Evolutionary conservation across 306 rosid species (phyloP).

Genomic region (Amphicarpaea edgeworthii): DNA sequence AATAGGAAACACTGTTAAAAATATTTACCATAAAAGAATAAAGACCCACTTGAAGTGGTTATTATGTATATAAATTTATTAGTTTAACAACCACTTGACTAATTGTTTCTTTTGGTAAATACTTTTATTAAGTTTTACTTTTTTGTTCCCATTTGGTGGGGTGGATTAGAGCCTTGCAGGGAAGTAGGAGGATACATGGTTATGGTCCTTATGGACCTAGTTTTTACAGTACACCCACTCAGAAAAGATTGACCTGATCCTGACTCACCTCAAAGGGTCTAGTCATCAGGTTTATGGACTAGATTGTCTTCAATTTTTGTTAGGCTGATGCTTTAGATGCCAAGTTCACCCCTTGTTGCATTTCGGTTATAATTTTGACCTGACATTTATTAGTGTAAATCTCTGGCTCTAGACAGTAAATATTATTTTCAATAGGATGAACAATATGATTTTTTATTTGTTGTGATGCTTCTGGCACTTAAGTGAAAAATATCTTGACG

Average conservation of each 20-base stretch:
- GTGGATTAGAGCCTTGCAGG: neutral
- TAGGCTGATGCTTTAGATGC: slow-evolving; percentile 28
- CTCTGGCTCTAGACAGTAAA: slow-evolving; percentile 19
- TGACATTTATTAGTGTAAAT: slow-evolving; percentile 24
- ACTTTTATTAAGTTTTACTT: neutral
- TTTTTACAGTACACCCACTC: neutral
- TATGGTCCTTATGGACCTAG: neutral
- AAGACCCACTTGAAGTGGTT: neutral
- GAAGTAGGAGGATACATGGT: neutral
- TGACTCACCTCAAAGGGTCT: slow-evolving; percentile 8
- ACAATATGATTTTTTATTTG: slow-evolving; percentile 34
- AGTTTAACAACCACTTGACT: slow-evolving; percentile 2
- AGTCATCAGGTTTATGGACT: slow-evolving; percentile 23
- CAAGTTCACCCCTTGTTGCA: slow-evolving; percentile 32
- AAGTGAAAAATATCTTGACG: slow-evolving; percentile 38
- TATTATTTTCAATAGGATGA: slow-evolving; percentile 14
- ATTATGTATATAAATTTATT: neutral
- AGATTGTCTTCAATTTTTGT: slow-evolving; percentile 27
- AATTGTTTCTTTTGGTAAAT: neutral
- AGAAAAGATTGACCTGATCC: neutral
- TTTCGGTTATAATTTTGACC: slow-evolving; percentile 31
- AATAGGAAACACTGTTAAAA: neutral
- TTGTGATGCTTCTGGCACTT: slow-evolving; percentile 48
- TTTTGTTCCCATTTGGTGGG: slow-evolving; percentile 1
- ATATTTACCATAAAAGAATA: neutral